Base-by-base conservation (phyloP, 2,329 filamentous ascomycete genomes). In the Magnaporthiopsis rhizophila region DNA sequence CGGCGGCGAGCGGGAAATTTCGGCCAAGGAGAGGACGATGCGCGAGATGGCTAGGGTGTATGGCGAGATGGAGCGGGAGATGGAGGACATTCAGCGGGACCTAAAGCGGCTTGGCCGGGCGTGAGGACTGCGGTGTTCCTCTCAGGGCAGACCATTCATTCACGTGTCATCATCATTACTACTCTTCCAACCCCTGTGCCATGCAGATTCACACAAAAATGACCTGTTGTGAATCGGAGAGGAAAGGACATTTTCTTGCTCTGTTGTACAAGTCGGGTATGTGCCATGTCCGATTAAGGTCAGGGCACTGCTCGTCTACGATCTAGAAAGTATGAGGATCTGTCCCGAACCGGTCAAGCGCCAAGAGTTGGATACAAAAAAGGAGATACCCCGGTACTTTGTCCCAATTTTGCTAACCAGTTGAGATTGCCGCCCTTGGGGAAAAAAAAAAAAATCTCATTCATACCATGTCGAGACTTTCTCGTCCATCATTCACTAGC, bases 21-120 rank as follows among this genome's bases (percentile, higher is more conserved):
- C 38, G 8, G 53, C 30, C 9, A 83, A 82, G 73, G 82, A 82
- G 69, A 77, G 75, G 65, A 75, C 74, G 30, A 79, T 85, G 78
- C 76, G 79, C 64, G 83, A 86, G 70, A 81, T 85, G 77, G 83
- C 80, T 3, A 74, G 77, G 64, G 77, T 80, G 9, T 82, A 81
- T 70, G 71, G 75, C 2, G 81, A 85, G 64, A 81, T 85, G 78
- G 77, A 74, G 34, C 72, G 74, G 65, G 76, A 83, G 69, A 72
- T 85, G 64, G 74, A 78, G 12, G 83, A 86, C 59, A 79, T 83
- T 0, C 76, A 74, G 65, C 74, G 71, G 3, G 83, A 86, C 66
- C 66, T 86, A 61, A 70, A 71, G 34, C 60, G 73, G 59, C 66
- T 75, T 64, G 69, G 67, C 3, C 61, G 65, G 65, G 70, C 67